A percentile compares a stretch with the other conserved stretches of the same genome.
Conservation (phyloP, 192 early-diverging fungal genomes). For the Neocallimastix lanati region DNA sequence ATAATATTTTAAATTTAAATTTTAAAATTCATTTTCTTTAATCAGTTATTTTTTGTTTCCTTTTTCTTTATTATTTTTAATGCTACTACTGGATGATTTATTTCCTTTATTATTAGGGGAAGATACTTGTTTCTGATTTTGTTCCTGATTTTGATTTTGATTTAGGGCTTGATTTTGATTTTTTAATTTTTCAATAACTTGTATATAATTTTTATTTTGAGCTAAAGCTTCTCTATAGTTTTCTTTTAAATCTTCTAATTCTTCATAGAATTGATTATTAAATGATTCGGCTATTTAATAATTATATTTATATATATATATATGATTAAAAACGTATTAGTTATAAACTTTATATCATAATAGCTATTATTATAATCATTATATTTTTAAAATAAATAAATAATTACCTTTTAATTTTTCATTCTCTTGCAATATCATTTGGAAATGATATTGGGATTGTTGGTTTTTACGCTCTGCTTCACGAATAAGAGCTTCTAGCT, state of each 20-base stretch:
- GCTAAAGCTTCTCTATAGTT: background rate
- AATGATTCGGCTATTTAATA: background rate
- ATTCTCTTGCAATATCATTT: background rate
- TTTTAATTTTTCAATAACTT: background rate
- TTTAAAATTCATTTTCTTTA: no score
- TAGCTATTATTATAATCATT: no score
- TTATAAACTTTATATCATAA: no score
- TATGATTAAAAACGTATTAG: no score
- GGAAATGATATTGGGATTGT: background rate
- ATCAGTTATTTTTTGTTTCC: no score
- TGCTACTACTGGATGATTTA: no score
- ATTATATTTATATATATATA: background rate
- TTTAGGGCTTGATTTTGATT: background rate
- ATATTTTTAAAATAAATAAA: no score
- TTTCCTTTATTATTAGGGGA: no score
- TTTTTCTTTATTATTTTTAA: no score
- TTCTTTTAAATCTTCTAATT: background rate
- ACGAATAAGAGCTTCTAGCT: background rate
- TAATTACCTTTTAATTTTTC: background rate
- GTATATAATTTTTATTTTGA: background rate
- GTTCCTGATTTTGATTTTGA: background rate
- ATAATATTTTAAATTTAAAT: no score
- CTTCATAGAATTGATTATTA: background rate
- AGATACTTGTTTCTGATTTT: no score
- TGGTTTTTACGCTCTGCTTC: background rate